Evolutionary conservation across 1,284 basidiomycete species (phyloP).

Genomic region (Ustilago esculenta): DNA sequence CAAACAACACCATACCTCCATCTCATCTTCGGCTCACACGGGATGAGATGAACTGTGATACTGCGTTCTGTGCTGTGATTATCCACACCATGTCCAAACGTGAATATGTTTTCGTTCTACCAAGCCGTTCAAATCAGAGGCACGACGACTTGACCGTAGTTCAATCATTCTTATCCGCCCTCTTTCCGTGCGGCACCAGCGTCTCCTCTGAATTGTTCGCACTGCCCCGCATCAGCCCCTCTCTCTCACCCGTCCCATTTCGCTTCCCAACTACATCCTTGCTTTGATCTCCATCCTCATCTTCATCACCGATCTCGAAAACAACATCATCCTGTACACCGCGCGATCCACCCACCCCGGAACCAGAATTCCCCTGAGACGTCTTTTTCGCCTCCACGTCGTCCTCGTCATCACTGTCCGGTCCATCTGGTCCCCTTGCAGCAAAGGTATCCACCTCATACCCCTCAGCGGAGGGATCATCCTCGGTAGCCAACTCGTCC

Average conservation of each 20-base stretch:
- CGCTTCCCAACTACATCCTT: constrained; percentile 2
- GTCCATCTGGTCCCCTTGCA: constrained; percentile 24
- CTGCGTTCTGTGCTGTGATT: too few species aligned
- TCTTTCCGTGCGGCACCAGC: constrained; percentile 40
- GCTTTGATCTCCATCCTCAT: constrained; percentile 46
- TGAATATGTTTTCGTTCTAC: too few species aligned
- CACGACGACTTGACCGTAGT: too few species aligned
- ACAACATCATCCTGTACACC: constrained; percentile 43
- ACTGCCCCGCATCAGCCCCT: constrained; percentile 38
- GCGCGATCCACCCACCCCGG: neutral
- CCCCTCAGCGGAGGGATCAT: constrained; percentile 82
- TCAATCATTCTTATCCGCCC: constrained; percentile 35
- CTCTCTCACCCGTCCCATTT: constrained; percentile 17
- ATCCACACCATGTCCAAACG: too few species aligned
- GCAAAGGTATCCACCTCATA: constrained; percentile 78
- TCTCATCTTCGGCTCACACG: too few species aligned
- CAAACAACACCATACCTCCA: too few species aligned
- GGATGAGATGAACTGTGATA: too few species aligned
- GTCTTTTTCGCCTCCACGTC: constrained; percentile 34
- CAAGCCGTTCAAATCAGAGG: too few species aligned
- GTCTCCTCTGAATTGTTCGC: constrained; percentile 47
- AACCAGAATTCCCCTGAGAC: constrained; percentile 8
- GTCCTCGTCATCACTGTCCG: constrained; percentile 52
- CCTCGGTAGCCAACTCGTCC: constrained; percentile 74
- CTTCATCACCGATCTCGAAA: constrained; percentile 58